A percentile compares a stretch with the other conserved stretches of the same genome.
phyloP scores from a whole-genome alignment of 495 filamentous ascomycete species.

The Cryomyces minteri region DNA sequence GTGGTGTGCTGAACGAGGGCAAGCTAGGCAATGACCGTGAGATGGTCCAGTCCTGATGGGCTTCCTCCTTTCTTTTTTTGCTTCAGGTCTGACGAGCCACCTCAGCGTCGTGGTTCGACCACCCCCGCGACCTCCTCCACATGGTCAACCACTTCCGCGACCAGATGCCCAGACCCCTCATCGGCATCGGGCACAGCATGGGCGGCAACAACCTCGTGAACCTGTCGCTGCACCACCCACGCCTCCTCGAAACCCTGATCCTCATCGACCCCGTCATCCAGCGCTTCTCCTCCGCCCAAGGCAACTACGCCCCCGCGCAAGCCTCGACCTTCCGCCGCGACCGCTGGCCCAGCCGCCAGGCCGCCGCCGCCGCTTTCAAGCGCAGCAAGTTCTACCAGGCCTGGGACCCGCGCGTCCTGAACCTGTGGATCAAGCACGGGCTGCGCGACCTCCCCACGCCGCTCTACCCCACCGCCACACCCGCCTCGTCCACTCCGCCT shows the following conservation, averaged over 20 bases:
- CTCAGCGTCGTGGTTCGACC: constrained; percentile 26
- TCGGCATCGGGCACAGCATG: constrained; percentile 73
- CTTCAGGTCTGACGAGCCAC: not conserved
- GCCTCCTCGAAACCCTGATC: constrained; percentile 51
- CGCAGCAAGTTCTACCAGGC: constrained; percentile 15
- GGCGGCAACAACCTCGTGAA: constrained; percentile 47
- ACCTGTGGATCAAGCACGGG: constrained; percentile 8
- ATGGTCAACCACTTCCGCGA: constrained; percentile 61
- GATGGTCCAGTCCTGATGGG: constrained; percentile 5
- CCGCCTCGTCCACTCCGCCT: no score
- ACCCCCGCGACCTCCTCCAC: constrained; percentile 61
- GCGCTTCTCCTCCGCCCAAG: not conserved
- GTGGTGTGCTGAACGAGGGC: constrained; percentile 55
- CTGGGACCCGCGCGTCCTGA: constrained; percentile 17
- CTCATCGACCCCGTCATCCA: constrained; percentile 62
- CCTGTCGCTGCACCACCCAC: constrained; percentile 44
- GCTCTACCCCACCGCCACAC: constrained; percentile 1
- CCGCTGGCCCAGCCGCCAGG: constrained; percentile 13
- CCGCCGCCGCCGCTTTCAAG: constrained; percentile 11
- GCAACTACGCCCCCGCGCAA: not conserved
- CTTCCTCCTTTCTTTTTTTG: not conserved
- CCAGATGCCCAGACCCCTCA: constrained; percentile 58
- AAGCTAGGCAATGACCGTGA: constrained; percentile 63
- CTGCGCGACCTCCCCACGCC: constrained; percentile 9
- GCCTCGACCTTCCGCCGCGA: constrained; percentile 3